phyloP scores from a whole-genome alignment of 2,329 filamentous ascomycete species.

The Knoxdaviesia capensis region DNA sequence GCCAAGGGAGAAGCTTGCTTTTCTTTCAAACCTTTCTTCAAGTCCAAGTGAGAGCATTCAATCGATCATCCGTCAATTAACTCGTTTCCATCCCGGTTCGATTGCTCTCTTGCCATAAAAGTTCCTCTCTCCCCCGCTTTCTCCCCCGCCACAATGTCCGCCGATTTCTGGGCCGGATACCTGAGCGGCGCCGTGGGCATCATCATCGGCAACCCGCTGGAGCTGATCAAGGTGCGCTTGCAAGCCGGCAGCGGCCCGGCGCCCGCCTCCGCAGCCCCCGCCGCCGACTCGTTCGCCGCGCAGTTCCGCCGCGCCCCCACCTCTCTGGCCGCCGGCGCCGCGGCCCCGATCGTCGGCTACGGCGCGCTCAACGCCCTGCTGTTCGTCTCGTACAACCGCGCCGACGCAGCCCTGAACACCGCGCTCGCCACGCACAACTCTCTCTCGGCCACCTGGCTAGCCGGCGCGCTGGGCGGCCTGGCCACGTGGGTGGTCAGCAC shows the following conservation, averaged over 20 bases:
- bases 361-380: slow-evolving; percentile 80
- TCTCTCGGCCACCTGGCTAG: slow-evolving; percentile 52
- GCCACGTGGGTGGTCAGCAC: slow-evolving; percentile 73
- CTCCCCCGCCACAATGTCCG: slow-evolving; percentile 37
- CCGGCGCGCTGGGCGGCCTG: slow-evolving; percentile 64
- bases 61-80: too few relatives aligned
- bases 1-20: too few relatives aligned
- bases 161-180: slow-evolving; percentile 90
- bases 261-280: not conserved
- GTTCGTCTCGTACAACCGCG: slow-evolving; percentile 78
- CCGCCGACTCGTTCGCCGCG: slow-evolving; percentile 8
- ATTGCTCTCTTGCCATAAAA: too few relatives aligned
- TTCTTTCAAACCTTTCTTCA: too few relatives aligned
- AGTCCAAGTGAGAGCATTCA: too few relatives aligned
- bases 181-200: slow-evolving; percentile 72
- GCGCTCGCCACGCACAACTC: slow-evolving; percentile 17
- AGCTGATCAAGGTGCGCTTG: slow-evolving; percentile 42
- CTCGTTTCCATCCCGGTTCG: too few relatives aligned
- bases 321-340: slow-evolving; percentile 41
- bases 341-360: slow-evolving; percentile 75
- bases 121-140: too few relatives aligned
- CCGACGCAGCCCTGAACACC: slow-evolving; percentile 39
- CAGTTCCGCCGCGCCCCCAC: slow-evolving; percentile 14
- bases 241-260: slow-evolving; percentile 32
- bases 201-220: slow-evolving; percentile 71